Evolutionary conservation across 805 yeast species (phyloP), one percentile per base, ranked within the genome.

Genomic region (Lipomyces yamanashiensis): DNA sequence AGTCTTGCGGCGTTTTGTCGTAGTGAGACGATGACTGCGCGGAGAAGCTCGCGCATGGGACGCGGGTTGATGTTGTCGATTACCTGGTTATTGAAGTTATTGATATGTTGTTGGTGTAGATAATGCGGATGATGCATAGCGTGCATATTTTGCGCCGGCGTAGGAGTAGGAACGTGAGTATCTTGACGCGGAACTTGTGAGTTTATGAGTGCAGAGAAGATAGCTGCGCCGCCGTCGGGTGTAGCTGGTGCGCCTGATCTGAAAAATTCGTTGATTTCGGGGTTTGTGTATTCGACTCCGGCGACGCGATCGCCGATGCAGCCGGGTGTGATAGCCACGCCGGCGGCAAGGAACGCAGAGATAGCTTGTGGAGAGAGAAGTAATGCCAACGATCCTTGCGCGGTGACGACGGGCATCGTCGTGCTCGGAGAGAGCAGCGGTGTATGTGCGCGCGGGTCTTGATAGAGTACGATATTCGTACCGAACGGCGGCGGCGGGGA

Each of bases 361-460:
- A 66, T 59, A 4, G 62, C 69, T 34, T 52, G 60, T 5, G 69
- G 69, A 3, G 69, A 59, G 23, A 66, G 43, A 28, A 66, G 59
- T 9, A 66, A 48, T 9, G 69, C 68, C 17, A 66, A 61, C n/a
- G 56, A 58, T n/a, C 69, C 69, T 28, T 62, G 47, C 33, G 45
- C 17, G 7, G 69, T 63, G 36, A 53, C 40, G 19, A 66, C 67
- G 7, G 69, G 62, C 9, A 59, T 36, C 12, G 69, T 28, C 13
- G 59, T 58, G 12, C 37, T 6, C 8, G 64, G 64, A 17, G 62
- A 55, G 6, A 63, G 41, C 5, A 66, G 51, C 4, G 67, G 69
- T 9, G 58, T 19, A 3, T 60, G 39, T 0, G 63, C 63, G 37
- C 48, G 64, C 15, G 69, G 64, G 40, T 63, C 67, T 56, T 66